Evolutionary conservation across 768 basidiomycete species (phyloP).

Genomic region (Kwoniella bestiolae): DNA sequence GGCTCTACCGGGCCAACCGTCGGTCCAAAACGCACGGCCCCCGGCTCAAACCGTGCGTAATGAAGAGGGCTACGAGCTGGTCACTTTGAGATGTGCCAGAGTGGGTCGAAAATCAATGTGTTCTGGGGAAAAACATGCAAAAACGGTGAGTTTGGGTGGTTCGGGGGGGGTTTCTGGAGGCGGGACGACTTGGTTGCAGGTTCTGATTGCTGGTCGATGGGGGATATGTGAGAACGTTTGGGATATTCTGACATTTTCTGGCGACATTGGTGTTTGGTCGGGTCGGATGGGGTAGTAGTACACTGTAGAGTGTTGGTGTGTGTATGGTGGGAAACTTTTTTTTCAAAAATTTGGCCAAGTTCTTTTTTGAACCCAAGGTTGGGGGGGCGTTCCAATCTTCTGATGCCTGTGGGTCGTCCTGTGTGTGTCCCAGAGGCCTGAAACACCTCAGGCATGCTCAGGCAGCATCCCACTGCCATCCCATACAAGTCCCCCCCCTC

Average conservation of each 20-base stretch:
- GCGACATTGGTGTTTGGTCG: neutral
- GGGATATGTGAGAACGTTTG: neutral
- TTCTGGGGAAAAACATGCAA: neutral
- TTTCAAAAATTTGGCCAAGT: slow-evolving; percentile 5
- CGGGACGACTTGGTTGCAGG: neutral
- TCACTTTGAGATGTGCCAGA: neutral
- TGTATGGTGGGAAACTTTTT: slow-evolving; percentile 2
- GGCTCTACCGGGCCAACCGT: neutral
- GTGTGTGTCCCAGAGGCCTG: neutral
- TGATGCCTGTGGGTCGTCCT: neutral
- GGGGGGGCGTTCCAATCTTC: neutral
- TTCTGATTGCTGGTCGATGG: neutral
- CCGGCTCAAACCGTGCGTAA: neutral
- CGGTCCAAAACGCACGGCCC: neutral
- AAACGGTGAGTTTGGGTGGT: neutral
- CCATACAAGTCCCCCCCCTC: neutral
- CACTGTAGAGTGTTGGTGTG: neutral
- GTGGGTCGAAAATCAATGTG: slow-evolving; percentile 3
- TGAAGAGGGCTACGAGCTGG: neutral
- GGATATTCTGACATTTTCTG: neutral
- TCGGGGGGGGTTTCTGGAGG: neutral
- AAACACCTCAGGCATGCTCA: neutral
- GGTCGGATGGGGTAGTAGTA: slow-evolving; percentile 9
- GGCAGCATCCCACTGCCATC: neutral
- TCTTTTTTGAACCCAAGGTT: neutral